These are phyloP conservation scores for Cladobotryum protrusum DNA, from an alignment of 2,329 filamentous ascomycete species.

Conservation along the genomic window DNA sequence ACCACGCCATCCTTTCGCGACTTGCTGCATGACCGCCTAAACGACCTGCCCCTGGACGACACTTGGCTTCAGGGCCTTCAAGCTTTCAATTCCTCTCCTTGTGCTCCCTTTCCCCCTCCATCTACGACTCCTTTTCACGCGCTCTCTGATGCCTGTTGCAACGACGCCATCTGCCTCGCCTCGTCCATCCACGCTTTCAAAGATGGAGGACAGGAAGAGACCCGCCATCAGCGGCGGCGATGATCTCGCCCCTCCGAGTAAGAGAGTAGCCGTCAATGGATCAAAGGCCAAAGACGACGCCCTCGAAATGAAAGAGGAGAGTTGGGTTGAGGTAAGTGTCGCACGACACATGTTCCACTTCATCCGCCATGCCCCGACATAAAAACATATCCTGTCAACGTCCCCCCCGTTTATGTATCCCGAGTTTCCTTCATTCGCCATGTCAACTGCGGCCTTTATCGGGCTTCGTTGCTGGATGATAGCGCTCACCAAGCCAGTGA, in stretches of 20 bases:
- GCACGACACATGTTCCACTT: slow-evolving; percentile 24
- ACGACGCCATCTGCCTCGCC: slow-evolving; percentile 63
- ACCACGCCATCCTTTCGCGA: slow-evolving; percentile 24
- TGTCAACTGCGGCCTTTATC: slow-evolving; percentile 20
- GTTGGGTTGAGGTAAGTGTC: slow-evolving; percentile 61
- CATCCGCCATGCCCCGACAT: slow-evolving; percentile 5
- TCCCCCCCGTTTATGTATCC: background rate
- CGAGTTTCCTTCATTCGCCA: slow-evolving; percentile 8
- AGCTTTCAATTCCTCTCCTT: slow-evolving; percentile 23
- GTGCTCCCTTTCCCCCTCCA: slow-evolving; percentile 38
- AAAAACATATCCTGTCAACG: background rate
- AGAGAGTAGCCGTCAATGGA: slow-evolving; percentile 87
- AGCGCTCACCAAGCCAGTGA: slow-evolving; percentile 32
- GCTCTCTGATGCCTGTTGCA: slow-evolving; percentile 78
- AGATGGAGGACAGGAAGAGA: slow-evolving; percentile 99
- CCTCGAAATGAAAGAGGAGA: slow-evolving; percentile 51
- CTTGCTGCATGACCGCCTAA: slow-evolving; percentile 31
- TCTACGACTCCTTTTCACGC: slow-evolving; percentile 30
- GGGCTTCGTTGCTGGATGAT: slow-evolving; percentile 25
- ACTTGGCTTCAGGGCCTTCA: slow-evolving; percentile 28
- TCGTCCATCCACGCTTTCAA: slow-evolving; percentile 76
- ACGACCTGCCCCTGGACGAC: slow-evolving; percentile 27
- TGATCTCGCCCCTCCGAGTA: slow-evolving; percentile 81
- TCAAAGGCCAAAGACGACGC: slow-evolving; percentile 51
- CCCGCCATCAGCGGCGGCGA: slow-evolving; percentile 73